Evolutionary conservation across 352 stramenopile species (phyloP).

Genomic region (Elongisporangium prolatum): DNA sequence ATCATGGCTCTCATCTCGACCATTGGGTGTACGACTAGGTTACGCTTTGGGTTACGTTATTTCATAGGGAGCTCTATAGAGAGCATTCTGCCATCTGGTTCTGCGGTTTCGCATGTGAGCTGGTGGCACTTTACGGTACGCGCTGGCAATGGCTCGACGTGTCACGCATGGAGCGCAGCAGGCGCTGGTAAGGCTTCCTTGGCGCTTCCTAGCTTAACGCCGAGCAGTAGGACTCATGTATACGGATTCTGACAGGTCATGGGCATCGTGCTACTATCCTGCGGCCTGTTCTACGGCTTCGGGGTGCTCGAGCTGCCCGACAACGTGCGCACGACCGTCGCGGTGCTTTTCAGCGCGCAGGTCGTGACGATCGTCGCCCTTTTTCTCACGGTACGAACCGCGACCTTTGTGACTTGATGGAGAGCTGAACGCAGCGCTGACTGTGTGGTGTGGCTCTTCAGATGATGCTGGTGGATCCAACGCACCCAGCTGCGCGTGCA

Average conservation of each 20-base stretch:
- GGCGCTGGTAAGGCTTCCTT: constrained; percentile 19
- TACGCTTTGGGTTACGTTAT: background rate
- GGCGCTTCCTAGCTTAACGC: background rate
- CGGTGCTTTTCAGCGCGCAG: constrained; percentile 41
- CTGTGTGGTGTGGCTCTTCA: constrained; percentile 8
- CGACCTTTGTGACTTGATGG: background rate
- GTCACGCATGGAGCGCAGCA: constrained; percentile 33
- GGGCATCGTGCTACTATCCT: constrained; percentile 25
- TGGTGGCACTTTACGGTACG: background rate
- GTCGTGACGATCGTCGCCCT: constrained; percentile 26
- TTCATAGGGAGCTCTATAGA: background rate
- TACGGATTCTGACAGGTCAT: constrained; percentile 23
- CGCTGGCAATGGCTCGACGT: constrained; percentile 34
- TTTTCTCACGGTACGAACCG: constrained; percentile 20
- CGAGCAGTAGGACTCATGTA: background rate
- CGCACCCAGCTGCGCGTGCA: constrained; percentile 18
- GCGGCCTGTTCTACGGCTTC: constrained; percentile 39
- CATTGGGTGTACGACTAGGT: constrained; percentile 1
- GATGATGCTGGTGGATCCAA: constrained; percentile 53
- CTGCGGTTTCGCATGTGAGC: background rate
- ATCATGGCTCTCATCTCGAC: constrained; percentile 25
- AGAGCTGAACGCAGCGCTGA: background rate
- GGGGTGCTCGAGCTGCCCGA: constrained; percentile 36
- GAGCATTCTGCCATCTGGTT: background rate
- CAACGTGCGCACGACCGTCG: constrained; percentile 24